Conservation (phyloP, 345 rosid genomes). For the Sisymbrium irio region DNA sequence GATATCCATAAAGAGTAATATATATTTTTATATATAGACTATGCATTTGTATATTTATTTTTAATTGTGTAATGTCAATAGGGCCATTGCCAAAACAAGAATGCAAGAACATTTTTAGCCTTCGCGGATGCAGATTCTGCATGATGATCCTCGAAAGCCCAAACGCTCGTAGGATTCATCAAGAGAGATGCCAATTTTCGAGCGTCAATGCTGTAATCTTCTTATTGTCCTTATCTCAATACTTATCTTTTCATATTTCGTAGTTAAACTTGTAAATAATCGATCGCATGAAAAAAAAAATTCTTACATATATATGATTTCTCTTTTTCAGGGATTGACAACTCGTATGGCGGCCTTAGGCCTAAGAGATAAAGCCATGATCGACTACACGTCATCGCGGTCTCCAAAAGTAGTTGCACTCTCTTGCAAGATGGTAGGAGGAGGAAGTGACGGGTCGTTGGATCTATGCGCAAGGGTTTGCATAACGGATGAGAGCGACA, state of each 20-base stretch:
- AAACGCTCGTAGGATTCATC: conserved; percentile 61
- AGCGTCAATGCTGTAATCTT: conserved; percentile 36
- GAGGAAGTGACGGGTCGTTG: conserved; percentile 83
- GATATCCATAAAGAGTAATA: background rate
- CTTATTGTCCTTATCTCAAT: background rate
- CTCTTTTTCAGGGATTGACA: conserved; percentile 42
- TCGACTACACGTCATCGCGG: conserved; percentile 46
- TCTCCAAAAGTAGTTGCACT: conserved; percentile 65
- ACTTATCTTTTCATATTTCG: background rate
- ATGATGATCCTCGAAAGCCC: conserved; percentile 58
- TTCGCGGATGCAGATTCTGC: conserved; percentile 81
- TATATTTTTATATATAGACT: background rate
- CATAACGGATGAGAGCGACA: conserved; percentile 71
- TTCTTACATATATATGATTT: background rate
- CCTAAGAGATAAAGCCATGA: conserved; percentile 48
- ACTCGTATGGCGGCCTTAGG: conserved; percentile 66
- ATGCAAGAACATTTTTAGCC: conserved; percentile 69
- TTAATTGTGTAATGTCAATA: conserved; percentile 13
- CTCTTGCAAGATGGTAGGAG: conserved; percentile 94
- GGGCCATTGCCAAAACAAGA: conserved; percentile 92
- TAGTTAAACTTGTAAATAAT: background rate
- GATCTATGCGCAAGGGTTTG: conserved; percentile 82
- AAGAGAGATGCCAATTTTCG: conserved; percentile 70
- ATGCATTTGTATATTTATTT: background rate
- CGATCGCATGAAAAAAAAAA: background rate